Conservation (phyloP, 805 yeast species). For the Maudiozyma serrabonitensis region DNA sequence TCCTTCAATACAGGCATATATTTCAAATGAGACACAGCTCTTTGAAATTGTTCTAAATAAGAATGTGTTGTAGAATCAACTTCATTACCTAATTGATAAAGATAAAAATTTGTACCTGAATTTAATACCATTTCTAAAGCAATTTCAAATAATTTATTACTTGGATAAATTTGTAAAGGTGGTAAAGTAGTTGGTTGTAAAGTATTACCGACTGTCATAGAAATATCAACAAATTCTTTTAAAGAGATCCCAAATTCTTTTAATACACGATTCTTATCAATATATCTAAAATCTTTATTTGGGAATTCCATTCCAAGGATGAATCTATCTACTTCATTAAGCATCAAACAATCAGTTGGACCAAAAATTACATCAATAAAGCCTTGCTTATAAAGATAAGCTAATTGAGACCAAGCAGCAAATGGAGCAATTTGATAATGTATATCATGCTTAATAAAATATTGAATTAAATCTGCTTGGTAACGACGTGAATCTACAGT, state of each 20-base stretch:
- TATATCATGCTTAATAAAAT: conserved; percentile 45
- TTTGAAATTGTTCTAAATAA: conserved; percentile 42
- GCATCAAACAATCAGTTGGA: conserved; percentile 66
- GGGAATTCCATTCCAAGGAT: conserved; percentile 63
- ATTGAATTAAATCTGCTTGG: conserved; percentile 44
- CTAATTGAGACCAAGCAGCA: conserved; percentile 68
- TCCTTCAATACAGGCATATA: conserved; percentile 64
- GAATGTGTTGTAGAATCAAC: conserved; percentile 31
- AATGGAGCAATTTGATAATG: conserved; percentile 77
- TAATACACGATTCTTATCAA: conserved; percentile 50
- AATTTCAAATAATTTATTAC: conserved; percentile 26
- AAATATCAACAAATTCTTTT: conserved; percentile 63
- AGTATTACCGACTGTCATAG: conserved; percentile 70
- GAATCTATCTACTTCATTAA: conserved; percentile 54
- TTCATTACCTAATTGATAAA: conserved; percentile 34
- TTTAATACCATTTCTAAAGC: conserved; percentile 33
- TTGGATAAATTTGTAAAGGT: conserved; percentile 30
- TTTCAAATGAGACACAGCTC: conserved; percentile 58
- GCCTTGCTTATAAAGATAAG: conserved; percentile 49
- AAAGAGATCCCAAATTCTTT: conserved; percentile 50
- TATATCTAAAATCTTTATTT: conserved; percentile 53
- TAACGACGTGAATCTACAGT: conserved; percentile 43
- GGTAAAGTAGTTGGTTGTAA: conserved; percentile 59
- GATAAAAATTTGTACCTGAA: conserved; percentile 38
- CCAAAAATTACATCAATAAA: conserved; percentile 73